Base-by-base conservation (phyloP, 2,329 filamentous ascomycete species). In the Clarireedia sp. region DNA sequence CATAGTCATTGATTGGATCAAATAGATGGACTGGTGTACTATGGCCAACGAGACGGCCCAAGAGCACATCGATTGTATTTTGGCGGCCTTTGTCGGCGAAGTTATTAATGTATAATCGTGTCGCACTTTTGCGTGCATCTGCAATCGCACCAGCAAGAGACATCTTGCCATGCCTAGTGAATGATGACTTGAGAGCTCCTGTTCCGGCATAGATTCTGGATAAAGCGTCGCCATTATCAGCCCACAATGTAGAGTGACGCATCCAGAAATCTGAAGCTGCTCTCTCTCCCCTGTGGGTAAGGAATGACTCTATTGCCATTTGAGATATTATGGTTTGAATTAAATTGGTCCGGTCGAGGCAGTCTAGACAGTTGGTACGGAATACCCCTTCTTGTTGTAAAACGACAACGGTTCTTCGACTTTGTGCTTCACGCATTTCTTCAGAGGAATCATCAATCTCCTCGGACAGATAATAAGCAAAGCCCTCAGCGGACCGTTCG, bases 201-300 rank as follows among this genome's bases (percentile, higher is more conserved):
- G 94, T 99, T 23, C 94, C 94, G 8, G 94, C 94, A 68, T 99
- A 99, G 24, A 96, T 97, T 66, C 90, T 89, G 12, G 91, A 96
- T 48, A 99, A 72, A 5, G 88, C 87, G 73, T 99, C 94, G 21
- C 94, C 94, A 67, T 96, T 97, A 70, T 99, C 94, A 36, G 94
- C 94, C 94, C 94, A 99, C 1, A 99, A 78, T 58, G 84, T 94
- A 8, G 90, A 91, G 72, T 99, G 94, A 48, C 89, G 80, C 73
- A 89, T 86, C 87, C 91, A 96, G 65, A 97, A 91, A 66, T 97
- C 91, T 0, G 85, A 80, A 9, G 79, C 78, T 0, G 88, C 85
- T 59, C 76, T 78, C 61, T 89, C 83, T 24, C 78, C 80, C 58
- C 86, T 79, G 62, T 95, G 90, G 14, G 74, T 73, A 3, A 99